Conservation (phyloP, 805 yeast genomes). For the Candida koratica region DNA sequence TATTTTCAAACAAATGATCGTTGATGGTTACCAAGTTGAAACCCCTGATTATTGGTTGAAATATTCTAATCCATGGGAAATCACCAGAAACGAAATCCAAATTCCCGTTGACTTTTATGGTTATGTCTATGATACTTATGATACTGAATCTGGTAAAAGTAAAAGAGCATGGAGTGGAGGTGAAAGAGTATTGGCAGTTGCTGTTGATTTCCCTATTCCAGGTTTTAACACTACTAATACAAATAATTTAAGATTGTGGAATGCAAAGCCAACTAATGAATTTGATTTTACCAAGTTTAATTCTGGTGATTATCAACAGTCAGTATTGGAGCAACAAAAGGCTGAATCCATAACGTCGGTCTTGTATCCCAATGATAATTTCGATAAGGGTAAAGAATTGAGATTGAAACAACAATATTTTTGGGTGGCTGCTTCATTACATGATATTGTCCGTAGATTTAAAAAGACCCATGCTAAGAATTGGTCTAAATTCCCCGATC, state of each 20-base stretch:
- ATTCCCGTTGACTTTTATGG: constrained; percentile 92
- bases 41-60: constrained; percentile 93
- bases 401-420: constrained; percentile 93
- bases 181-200: constrained; percentile 83
- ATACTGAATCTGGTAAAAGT: constrained; percentile 51
- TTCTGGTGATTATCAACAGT: constrained; percentile 82
- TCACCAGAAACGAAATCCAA: constrained; percentile 79
- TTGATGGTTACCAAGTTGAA: constrained; percentile 92
- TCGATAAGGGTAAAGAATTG: constrained; percentile 84
- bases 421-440: constrained; percentile 94
- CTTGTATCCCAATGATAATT: constrained; percentile 90
- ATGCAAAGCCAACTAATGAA: constrained; percentile 83
- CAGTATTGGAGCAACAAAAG: constrained; percentile 78
- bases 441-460: constrained; percentile 86
- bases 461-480: constrained; percentile 66
- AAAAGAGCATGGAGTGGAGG: constrained; percentile 80
- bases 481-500: constrained; percentile 81
- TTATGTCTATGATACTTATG: constrained; percentile 55
- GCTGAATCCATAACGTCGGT: constrained; percentile 94
- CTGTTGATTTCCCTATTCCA: constrained; percentile 89
- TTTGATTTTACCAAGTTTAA: constrained; percentile 89
- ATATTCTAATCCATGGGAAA: constrained; percentile 90
- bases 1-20: constrained; percentile 82
- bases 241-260: constrained; percentile 87
- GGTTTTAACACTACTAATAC: constrained; percentile 81